A percentile compares a stretch with the other conserved stretches of the same genome.
Conservation (phyloP, 768 basidiomycete genomes). For the Cubamyces lactineus region DNA sequence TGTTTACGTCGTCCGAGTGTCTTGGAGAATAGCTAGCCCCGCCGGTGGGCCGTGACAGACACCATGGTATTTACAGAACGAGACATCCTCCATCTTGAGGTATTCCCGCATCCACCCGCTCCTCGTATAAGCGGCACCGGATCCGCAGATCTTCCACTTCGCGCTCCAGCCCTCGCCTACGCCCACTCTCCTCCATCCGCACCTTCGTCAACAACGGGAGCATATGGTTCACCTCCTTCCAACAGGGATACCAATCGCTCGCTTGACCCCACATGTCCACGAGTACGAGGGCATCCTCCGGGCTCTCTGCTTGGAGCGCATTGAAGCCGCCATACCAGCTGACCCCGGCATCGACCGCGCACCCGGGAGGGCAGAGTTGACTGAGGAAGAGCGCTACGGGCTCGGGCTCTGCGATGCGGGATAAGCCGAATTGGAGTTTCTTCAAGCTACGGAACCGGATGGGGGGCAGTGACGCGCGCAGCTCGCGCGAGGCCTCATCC, state of each 20-base stretch:
- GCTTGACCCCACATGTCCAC: conserved; percentile 15
- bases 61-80: conserved; percentile 29
- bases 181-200: conserved; percentile 48
- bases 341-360: conserved; percentile 48
- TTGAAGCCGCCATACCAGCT: conserved; percentile 46
- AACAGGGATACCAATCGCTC: conserved; percentile 36
- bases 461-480: not conserved
- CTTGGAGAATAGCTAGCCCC: too few relatives aligned
- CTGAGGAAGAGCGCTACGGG: conserved; percentile 57
- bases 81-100: conserved; percentile 36
- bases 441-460: conserved; percentile 28
- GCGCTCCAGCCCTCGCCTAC: conserved; percentile 40
- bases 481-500: conserved; percentile 8
- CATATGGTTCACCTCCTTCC: conserved; percentile 47
- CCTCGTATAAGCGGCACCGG: conserved; percentile 49
- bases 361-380: conserved; percentile 50
- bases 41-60: too few relatives aligned
- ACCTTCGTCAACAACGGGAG: conserved; percentile 49
- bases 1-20: too few relatives aligned
- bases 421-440: conserved; percentile 54
- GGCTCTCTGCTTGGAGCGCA: conserved; percentile 10
- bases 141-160: conserved; percentile 57
- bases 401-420: conserved; percentile 46
- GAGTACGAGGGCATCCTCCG: conserved; percentile 6
- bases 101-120: conserved; percentile 27